A percentile compares a stretch with the other conserved stretches of the same genome.
Evolutionary conservation across 129 eudicot genomes (phyloP).

Genomic region (Logfia minima): DNA sequence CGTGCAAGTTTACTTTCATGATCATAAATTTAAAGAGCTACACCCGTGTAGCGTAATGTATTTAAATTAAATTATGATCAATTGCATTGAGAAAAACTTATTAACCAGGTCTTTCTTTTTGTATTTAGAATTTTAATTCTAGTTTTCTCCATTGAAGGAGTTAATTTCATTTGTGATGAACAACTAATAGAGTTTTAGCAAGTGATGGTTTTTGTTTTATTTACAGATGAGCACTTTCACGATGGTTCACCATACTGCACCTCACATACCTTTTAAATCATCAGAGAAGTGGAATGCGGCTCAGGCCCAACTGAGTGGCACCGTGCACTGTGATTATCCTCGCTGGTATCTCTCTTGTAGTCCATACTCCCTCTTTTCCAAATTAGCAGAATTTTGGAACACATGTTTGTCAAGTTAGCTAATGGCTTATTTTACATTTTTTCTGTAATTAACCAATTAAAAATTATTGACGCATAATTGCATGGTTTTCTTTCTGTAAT

Average conservation of each 20-base stretch:
- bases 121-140: background rate
- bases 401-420: background rate
- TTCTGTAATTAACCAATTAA: background rate
- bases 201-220: slow-evolving; percentile 5
- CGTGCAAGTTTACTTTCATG: slow-evolving; percentile 4
- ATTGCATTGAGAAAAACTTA: background rate
- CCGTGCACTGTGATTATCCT: slow-evolving; percentile 97
- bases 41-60: background rate
- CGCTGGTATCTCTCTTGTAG: slow-evolving; percentile 51
- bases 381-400: background rate
- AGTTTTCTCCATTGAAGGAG: background rate
- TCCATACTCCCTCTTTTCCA: background rate
- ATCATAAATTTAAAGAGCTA: background rate
- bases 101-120: background rate
- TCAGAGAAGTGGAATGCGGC: slow-evolving; percentile 95
- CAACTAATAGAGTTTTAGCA: background rate
- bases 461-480: background rate
- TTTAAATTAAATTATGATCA: background rate
- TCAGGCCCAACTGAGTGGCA: slow-evolving; percentile 93
- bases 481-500: background rate
- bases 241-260: slow-evolving; percentile 97
- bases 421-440: background rate
- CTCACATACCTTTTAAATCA: slow-evolving; percentile 89
- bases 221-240: slow-evolving; percentile 98
- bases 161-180: background rate